phyloP scores from a whole-genome alignment of 306 rosid genomes.

The Cicer bijugum region DNA sequence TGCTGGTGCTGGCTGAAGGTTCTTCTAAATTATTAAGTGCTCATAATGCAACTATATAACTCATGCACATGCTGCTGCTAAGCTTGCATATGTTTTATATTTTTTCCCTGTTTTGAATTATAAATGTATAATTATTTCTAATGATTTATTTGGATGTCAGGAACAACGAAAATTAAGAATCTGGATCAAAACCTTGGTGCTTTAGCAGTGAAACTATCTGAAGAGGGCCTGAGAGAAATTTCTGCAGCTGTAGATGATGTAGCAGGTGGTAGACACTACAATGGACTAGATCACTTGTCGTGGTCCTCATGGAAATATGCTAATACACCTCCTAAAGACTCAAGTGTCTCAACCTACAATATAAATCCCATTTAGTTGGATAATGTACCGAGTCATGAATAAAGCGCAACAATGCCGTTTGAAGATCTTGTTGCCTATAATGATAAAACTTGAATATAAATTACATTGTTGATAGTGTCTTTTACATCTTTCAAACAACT shows the following conservation, averaged over 20 bases:
- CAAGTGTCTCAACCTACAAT: constrained; percentile 34
- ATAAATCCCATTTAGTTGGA: constrained; percentile 40
- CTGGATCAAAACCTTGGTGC: constrained; percentile 64
- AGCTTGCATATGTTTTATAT: background rate
- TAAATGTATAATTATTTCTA: background rate
- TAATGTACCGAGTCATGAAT: constrained; percentile 3
- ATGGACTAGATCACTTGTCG: background rate
- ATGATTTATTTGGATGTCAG: constrained; percentile 35
- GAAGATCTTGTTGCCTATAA: too few species aligned
- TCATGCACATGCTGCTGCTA: background rate
- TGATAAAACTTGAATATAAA: background rate
- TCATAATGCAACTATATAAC: background rate
- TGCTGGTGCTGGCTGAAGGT: background rate
- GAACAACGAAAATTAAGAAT: constrained; percentile 73
- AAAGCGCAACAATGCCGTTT: background rate
- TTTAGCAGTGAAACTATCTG: constrained; percentile 52
- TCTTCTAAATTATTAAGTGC: constrained; percentile 2
- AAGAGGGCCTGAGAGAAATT: constrained; percentile 55
- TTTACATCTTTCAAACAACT: too few species aligned
- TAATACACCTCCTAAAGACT: constrained; percentile 58
- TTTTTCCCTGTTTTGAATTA: background rate
- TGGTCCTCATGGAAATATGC: constrained; percentile 63
- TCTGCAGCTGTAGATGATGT: constrained; percentile 53
- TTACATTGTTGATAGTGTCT: background rate
- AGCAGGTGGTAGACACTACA: constrained; percentile 51